A percentile compares a stretch with the other conserved stretches of the same genome.
Evolutionary conservation across 2,329 filamentous ascomycete genomes (phyloP).

Genomic region (Aspergillus awamori): DNA sequence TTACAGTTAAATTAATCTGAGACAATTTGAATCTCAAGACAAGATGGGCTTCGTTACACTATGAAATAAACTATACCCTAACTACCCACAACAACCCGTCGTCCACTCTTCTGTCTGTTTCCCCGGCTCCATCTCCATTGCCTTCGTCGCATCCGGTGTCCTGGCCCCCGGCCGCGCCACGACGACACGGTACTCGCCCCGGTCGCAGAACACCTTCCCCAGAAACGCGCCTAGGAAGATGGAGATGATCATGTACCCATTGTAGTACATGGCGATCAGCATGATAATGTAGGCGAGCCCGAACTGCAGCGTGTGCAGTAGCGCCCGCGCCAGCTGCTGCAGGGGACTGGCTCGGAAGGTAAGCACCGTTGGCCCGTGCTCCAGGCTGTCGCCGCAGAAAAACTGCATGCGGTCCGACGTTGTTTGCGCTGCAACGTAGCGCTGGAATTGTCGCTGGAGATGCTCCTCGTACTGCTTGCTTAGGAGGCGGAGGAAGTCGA

Average conservation of each 20-base stretch:
- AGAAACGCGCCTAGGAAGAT: conserved; percentile 18
- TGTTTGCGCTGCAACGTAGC: conserved; percentile 12
- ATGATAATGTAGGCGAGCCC: conserved; percentile 18
- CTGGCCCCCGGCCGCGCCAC: not conserved
- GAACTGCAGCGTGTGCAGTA: conserved; percentile 15
- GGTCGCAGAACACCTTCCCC: conserved; percentile 19
- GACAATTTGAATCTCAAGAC: too few species aligned
- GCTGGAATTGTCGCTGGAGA: conserved; percentile 18
- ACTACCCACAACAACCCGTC: conserved; percentile 15
- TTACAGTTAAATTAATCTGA: too few species aligned
- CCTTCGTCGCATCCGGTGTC: not conserved
- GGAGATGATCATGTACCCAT: conserved; percentile 21
- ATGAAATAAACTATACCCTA: too few species aligned
- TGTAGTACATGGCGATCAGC: conserved; percentile 20
- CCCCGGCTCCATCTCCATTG: not conserved
- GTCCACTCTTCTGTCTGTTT: conserved; percentile 8
- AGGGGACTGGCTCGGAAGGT: conserved; percentile 17
- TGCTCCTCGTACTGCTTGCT: conserved; percentile 18
- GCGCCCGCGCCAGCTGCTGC: conserved; percentile 18
- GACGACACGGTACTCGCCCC: conserved; percentile 18
- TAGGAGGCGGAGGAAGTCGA: conserved; percentile 19
- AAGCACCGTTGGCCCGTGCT: not conserved
- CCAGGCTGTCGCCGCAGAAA: conserved; percentile 6
- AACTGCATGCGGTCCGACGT: conserved; percentile 4
- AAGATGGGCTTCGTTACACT: too few species aligned